A percentile compares a stretch with the other conserved stretches of the same genome.
Conservation (phyloP, 208 protist genomes). For the Blastocrithidia nonstop region DNA sequence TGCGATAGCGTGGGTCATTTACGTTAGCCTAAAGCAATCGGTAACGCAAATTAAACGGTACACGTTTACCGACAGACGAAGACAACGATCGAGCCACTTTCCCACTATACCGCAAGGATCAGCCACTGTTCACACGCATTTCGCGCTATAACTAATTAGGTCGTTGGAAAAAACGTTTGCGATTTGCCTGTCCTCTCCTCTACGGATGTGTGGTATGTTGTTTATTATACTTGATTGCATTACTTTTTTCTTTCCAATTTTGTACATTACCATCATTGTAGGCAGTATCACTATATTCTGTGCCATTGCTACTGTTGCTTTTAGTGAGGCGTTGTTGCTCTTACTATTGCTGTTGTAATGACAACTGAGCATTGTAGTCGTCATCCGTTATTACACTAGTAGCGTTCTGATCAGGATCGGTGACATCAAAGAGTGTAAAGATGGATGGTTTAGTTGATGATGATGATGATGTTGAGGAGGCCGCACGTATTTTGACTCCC, state of each 20-base stretch:
- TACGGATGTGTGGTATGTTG: no score
- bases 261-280: no score
- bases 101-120: constrained; percentile 42
- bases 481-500: constrained; percentile 40
- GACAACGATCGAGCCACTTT: constrained; percentile 43
- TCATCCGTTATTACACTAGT: constrained; percentile 4
- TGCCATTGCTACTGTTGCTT: not conserved
- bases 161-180: no score
- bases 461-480: constrained; percentile 13
- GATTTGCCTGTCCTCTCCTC: no score
- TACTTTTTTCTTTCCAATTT: no score
- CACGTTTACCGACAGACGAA: constrained; percentile 48
- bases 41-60: constrained; percentile 81
- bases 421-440: constrained; percentile 58
- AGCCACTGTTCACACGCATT: constrained; percentile 34
- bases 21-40: constrained; percentile 71
- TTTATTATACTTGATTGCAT: no score
- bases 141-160: constrained; percentile 34
- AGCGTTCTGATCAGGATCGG: constrained; percentile 27
- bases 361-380: constrained; percentile 7
- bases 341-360: not conserved
- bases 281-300: not conserved
- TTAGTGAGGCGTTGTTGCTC: not conserved
- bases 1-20: constrained; percentile 34
- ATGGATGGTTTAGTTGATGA: constrained; percentile 14